Percentiles rank a stretch among this genome's conserved stretches.
phyloP scores from a whole-genome alignment of 2,329 filamentous ascomycete species.

The Neocatenulostroma microsporum region DNA sequence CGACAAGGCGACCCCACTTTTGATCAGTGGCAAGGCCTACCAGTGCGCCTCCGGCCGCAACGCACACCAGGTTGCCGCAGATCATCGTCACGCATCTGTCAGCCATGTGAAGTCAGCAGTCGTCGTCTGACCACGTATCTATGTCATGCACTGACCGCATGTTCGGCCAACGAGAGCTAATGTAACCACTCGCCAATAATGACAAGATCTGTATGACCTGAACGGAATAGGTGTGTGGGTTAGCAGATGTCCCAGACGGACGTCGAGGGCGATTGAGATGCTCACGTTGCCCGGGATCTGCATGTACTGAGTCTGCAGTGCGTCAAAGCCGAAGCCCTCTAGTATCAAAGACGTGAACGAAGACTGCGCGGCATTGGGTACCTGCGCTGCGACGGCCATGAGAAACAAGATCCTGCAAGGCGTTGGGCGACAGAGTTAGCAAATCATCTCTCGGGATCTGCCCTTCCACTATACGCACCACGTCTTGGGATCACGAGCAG shows the following conservation, averaged over 20 bases:
- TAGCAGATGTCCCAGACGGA: too few species aligned
- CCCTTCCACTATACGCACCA: too few species aligned
- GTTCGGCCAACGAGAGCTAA: slow-evolving; percentile 48
- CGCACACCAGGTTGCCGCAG: slow-evolving; percentile 48
- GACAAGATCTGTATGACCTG: slow-evolving; percentile 50
- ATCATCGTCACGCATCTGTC: slow-evolving; percentile 52
- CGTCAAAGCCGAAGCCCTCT: slow-evolving; percentile 40
- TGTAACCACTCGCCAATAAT: slow-evolving; percentile 43
- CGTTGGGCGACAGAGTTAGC: too few species aligned
- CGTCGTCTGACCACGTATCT: too few species aligned
- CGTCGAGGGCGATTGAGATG: too few species aligned
- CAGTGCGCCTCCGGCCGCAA: slow-evolving; percentile 45
- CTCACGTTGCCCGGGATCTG: slow-evolving; percentile 56
- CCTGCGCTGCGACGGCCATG: slow-evolving; percentile 47
- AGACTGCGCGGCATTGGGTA: slow-evolving; percentile 50
- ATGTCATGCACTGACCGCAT: too few species aligned
- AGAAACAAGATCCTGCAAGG: slow-evolving; percentile 50
- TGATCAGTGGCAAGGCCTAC: slow-evolving; percentile 44
- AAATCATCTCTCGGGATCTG: too few species aligned
- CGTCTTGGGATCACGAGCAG: slow-evolving; percentile 48
- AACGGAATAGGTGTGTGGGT: too few species aligned
- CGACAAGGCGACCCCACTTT: slow-evolving; percentile 52
- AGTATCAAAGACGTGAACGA: slow-evolving; percentile 43
- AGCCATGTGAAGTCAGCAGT: too few species aligned
- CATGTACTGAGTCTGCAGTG: slow-evolving; percentile 46